Conservation (phyloP, 768 basidiomycete genomes). For the Mycena leptocephala region DNA sequence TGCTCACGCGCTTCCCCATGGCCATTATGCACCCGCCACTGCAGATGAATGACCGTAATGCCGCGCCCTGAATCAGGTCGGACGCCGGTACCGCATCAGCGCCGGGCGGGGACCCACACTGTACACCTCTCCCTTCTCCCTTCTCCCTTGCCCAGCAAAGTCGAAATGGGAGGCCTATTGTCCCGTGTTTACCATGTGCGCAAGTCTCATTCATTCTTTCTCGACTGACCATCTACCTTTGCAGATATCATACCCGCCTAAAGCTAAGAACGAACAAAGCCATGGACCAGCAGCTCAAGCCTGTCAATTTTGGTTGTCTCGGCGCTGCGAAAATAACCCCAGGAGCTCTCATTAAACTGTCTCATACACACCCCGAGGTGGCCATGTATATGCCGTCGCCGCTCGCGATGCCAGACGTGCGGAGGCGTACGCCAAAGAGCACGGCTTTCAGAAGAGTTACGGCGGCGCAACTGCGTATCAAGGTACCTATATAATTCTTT, state of each 20-base stretch:
- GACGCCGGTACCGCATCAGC: too few relatives aligned
- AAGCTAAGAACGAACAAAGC: not conserved
- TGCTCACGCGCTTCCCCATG: too few relatives aligned
- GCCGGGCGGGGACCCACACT: too few relatives aligned
- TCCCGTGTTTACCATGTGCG: conserved; percentile 9
- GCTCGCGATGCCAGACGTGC: conserved; percentile 62
- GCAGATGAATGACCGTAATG: too few relatives aligned
- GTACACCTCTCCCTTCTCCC: too few relatives aligned
- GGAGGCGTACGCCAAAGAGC: conserved; percentile 63
- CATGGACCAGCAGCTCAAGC: not conserved
- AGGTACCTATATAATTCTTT: conserved; percentile 38
- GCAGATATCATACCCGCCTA: conserved; percentile 17
- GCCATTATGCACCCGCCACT: too few relatives aligned
- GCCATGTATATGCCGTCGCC: conserved; percentile 63
- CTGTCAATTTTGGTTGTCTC: conserved; percentile 30
- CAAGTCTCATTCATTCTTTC: not conserved
- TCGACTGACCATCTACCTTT: not conserved
- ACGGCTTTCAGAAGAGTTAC: conserved; percentile 66
- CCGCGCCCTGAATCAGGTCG: too few relatives aligned
- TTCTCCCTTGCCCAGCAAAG: too few relatives aligned
- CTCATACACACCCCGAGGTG: conserved; percentile 61
- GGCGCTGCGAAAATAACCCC: conserved; percentile 30
- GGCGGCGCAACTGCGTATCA: conserved; percentile 62
- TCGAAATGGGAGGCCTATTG: not conserved
- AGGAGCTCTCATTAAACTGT: conserved; percentile 54